Evolutionary conservation across 106 monocot species (phyloP).

Genomic region (Apostasia shenzhenica): DNA sequence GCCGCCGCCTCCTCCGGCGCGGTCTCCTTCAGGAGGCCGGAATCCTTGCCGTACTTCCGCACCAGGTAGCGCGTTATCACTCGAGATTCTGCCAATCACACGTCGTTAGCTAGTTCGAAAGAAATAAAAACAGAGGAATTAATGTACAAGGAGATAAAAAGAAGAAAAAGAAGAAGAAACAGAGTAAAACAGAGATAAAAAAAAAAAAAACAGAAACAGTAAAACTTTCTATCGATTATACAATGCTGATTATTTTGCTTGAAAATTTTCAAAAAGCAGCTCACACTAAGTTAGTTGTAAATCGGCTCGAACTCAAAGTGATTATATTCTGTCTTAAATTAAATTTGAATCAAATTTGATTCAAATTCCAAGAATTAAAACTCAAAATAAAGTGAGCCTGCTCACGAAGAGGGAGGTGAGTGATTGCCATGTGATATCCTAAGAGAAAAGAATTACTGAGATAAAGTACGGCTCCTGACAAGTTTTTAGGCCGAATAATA

Average conservation of each 20-base stretch:
- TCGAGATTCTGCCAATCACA: slow-evolving; percentile 27
- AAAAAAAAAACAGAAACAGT: not conserved
- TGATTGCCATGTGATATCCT: not conserved
- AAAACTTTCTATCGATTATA: not conserved
- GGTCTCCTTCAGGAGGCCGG: slow-evolving; percentile 13
- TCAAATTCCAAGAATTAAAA: not conserved
- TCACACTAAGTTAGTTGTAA: not conserved
- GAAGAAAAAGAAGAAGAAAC: not conserved
- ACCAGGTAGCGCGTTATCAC: slow-evolving; percentile 31
- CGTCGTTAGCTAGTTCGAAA: too few species aligned
- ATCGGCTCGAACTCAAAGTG: not conserved
- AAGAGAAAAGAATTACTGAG: too few species aligned
- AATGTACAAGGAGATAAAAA: not conserved
- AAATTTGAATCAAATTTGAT: not conserved
- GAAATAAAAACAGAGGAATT: not conserved
- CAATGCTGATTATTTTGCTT: not conserved
- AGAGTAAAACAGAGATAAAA: not conserved
- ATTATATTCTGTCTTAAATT: not conserved
- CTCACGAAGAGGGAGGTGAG: not conserved
- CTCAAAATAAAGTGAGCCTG: not conserved
- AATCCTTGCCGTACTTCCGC: slow-evolving; percentile 17
- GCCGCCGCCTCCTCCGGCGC: not conserved
- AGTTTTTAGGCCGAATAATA: too few species aligned
- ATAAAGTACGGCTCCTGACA: too few species aligned
- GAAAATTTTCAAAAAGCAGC: not conserved